phyloP scores from a whole-genome alignment of 306 rosid species.

The Glycine latifolia region DNA sequence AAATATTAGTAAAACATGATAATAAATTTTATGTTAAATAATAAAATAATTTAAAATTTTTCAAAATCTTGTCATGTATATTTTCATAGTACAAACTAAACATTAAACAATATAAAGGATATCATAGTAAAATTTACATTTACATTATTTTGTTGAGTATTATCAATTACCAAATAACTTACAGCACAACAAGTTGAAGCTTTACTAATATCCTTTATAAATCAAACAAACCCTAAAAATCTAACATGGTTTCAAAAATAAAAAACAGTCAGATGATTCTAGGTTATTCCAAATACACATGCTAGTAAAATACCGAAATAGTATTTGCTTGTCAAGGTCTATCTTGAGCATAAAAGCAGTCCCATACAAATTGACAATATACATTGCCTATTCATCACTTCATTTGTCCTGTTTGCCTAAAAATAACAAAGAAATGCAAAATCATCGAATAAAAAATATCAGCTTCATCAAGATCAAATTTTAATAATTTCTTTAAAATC shows the following conservation, averaged over 20 bases:
- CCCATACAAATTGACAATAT: slow-evolving; percentile 43
- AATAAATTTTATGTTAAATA: too few species aligned
- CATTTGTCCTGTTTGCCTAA: slow-evolving; percentile 56
- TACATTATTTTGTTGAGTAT: too few species aligned
- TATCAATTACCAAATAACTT: too few species aligned
- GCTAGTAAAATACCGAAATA: slow-evolving; percentile 62
- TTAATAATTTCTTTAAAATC: neutral
- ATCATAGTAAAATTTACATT: too few species aligned
- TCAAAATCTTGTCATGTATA: too few species aligned
- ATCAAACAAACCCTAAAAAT: too few species aligned
- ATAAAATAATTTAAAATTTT: too few species aligned
- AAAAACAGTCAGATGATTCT: neutral
- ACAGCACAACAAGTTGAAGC: too few species aligned
- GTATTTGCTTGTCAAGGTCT: slow-evolving; percentile 83
- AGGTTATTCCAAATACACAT: neutral
- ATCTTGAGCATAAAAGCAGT: slow-evolving; percentile 78
- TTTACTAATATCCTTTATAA: too few species aligned
- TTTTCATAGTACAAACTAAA: too few species aligned
- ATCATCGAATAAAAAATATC: slow-evolving; percentile 9
- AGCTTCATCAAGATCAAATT: neutral
- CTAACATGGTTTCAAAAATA: neutral
- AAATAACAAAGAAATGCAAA: neutral
- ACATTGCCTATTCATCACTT: slow-evolving; percentile 68
- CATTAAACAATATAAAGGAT: too few species aligned
- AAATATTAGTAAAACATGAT: too few species aligned